phyloP scores from a whole-genome alignment of 2,329 filamentous ascomycete genomes.

The Plectosphaerella plurivora region DNA sequence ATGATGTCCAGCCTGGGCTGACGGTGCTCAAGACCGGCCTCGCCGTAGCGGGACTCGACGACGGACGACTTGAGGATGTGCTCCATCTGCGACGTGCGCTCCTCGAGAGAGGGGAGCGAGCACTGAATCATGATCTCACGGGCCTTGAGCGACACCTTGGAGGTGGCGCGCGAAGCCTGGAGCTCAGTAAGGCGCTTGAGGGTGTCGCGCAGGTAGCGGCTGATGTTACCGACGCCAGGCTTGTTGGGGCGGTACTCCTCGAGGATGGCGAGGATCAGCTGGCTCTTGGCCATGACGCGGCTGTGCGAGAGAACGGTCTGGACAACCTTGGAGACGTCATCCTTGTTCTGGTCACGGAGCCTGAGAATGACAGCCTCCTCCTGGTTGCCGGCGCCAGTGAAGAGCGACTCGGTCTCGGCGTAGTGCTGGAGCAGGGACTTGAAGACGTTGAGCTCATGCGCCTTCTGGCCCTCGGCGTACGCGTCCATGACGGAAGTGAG shows the following conservation, averaged over 20 bases:
- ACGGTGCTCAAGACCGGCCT: conserved; percentile 94
- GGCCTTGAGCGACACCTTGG: conserved; percentile 96
- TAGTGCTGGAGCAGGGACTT: conserved; percentile 76
- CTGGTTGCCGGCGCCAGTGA: conserved; percentile 77
- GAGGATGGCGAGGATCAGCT: conserved; percentile 83
- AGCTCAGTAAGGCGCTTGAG: conserved; percentile 87
- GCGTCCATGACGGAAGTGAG: conserved; percentile 72
- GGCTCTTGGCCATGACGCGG: conserved; percentile 89
- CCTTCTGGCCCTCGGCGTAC: conserved; percentile 85
- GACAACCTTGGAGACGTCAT: conserved; percentile 79
- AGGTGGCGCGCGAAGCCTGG: conserved; percentile 72
- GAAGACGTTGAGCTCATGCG: conserved; percentile 82
- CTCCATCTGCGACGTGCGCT: conserved; percentile 95
- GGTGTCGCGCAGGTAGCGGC: conserved; percentile 78
- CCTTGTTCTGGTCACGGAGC: conserved; percentile 94
- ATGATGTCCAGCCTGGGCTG: conserved; percentile 86
- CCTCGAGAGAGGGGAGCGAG: conserved; percentile 90
- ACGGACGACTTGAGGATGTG: conserved; percentile 95
- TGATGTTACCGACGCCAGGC: conserved; percentile 81
- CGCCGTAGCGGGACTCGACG: conserved; percentile 93
- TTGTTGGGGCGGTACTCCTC: conserved; percentile 95
- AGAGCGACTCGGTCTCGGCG: conserved; percentile 77
- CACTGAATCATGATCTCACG: conserved; percentile 97
- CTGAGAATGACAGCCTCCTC: conserved; percentile 93
- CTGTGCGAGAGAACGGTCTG: conserved; percentile 91